Percentiles rank a stretch among this genome's conserved stretches.
Conservation (phyloP, 2,329 filamentous ascomycete species). For the Cordyceps pruinosa region DNA sequence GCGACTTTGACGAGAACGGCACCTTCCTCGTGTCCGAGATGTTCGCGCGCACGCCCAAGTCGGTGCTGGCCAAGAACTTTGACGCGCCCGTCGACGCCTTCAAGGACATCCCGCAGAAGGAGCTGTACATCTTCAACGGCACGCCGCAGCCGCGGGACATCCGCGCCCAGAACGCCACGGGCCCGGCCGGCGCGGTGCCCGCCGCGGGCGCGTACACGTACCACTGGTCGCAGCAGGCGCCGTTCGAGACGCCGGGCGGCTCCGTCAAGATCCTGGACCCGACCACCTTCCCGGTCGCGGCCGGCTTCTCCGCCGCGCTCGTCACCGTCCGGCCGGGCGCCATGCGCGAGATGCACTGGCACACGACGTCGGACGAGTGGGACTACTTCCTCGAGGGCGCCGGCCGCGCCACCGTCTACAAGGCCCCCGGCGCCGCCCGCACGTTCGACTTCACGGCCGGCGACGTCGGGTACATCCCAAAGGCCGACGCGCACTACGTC, state of each 20-base stretch:
- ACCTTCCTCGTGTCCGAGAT: slow-evolving; percentile 53
- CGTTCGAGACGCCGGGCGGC: slow-evolving; percentile 47
- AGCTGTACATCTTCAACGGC: slow-evolving; percentile 49
- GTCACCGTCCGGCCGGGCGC: slow-evolving; percentile 55
- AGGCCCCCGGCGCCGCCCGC: slow-evolving; percentile 40
- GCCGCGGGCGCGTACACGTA: slow-evolving; percentile 38
- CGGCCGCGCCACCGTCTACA: slow-evolving; percentile 49
- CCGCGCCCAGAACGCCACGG: slow-evolving; percentile 40
- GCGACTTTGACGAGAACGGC: slow-evolving; percentile 50
- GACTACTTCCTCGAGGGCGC: slow-evolving; percentile 51
- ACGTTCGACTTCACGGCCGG: slow-evolving; percentile 55
- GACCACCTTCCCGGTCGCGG: slow-evolving; percentile 48
- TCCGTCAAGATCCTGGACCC: slow-evolving; percentile 54
- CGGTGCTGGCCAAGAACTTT: slow-evolving; percentile 50
- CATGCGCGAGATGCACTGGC: slow-evolving; percentile 60
- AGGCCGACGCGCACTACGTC: slow-evolving; percentile 46
- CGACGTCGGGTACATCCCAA: slow-evolving; percentile 52
- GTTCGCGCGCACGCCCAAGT: slow-evolving; percentile 42
- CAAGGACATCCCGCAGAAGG: slow-evolving; percentile 37
- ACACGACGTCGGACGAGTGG: slow-evolving; percentile 55
- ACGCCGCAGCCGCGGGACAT: slow-evolving; percentile 39
- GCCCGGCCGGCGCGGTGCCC: slow-evolving; percentile 35
- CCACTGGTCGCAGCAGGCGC: slow-evolving; percentile 44
- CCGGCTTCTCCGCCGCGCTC: slow-evolving; percentile 47
- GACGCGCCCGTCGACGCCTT: slow-evolving; percentile 40